Conservation (phyloP, 192 early-diverging fungal genomes). For the Dissophora globulifera region DNA sequence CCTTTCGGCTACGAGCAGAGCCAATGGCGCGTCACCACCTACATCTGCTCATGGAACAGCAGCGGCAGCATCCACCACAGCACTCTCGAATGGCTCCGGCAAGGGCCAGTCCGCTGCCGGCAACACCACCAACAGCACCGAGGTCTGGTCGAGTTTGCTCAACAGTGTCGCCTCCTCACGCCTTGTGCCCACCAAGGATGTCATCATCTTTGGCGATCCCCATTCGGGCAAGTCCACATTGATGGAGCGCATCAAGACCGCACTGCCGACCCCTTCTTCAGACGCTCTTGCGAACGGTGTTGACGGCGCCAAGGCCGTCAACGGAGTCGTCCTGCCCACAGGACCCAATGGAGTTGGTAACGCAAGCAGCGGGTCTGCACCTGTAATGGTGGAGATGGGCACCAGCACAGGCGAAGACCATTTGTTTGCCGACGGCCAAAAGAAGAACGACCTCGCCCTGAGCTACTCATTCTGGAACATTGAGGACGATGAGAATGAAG, state of each 20-base stretch:
- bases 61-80: not conserved
- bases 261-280: slow-evolving; percentile 48
- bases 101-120: no score
- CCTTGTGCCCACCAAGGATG: slow-evolving; percentile 76
- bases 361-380: slow-evolving; percentile 56
- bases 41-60: slow-evolving; percentile 2
- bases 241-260: slow-evolving; percentile 71
- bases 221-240: slow-evolving; percentile 87
- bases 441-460: slow-evolving; percentile 81
- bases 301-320: slow-evolving; percentile 23
- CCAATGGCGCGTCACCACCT: slow-evolving; percentile 1
- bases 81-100: slow-evolving; percentile 1
- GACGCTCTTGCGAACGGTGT: slow-evolving; percentile 30
- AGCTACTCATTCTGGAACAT: slow-evolving; percentile 87
- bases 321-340: slow-evolving; percentile 16
- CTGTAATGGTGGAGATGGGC: slow-evolving; percentile 56
- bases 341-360: slow-evolving; percentile 38
- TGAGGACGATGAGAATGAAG: slow-evolving; percentile 89
- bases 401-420: slow-evolving; percentile 52
- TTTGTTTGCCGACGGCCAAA: slow-evolving; percentile 53
- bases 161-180: slow-evolving; percentile 80
- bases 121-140: slow-evolving; percentile 22
- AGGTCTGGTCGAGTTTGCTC: slow-evolving; percentile 87
- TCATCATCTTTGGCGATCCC: slow-evolving; percentile 86
- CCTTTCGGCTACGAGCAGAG: not conserved